Evolutionary conservation across 139 green algal genomes (phyloP).

Genomic region (Chlorella vulgaris): DNA sequence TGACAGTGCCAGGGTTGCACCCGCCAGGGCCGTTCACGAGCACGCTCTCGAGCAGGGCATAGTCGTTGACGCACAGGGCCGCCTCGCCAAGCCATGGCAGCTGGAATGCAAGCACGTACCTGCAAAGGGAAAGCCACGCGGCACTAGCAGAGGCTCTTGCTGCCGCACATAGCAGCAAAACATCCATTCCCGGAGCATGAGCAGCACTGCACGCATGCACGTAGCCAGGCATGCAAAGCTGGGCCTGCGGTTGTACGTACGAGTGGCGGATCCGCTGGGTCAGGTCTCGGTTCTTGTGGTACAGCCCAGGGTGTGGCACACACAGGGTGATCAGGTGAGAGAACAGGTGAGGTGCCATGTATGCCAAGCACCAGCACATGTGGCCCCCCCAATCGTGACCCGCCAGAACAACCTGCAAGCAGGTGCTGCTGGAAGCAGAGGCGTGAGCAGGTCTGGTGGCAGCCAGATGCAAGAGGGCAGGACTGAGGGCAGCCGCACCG

Average conservation of each 20-base stretch:
- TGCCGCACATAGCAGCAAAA: no score
- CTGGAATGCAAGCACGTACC: slow-evolving; percentile 29
- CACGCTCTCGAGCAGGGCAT: neutral
- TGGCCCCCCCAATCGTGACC: slow-evolving; percentile 75
- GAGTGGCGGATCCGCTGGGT: neutral
- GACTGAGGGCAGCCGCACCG: neutral
- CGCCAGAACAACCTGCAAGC: neutral
- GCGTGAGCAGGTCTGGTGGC: neutral
- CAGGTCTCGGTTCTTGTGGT: neutral
- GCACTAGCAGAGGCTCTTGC: neutral
- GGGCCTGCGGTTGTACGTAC: neutral
- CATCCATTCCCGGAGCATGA: no score
- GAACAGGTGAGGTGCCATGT: slow-evolving; percentile 28
- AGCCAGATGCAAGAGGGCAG: neutral
- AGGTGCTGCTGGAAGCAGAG: neutral
- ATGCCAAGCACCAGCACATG: slow-evolving; percentile 52
- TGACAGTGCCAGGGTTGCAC: neutral
- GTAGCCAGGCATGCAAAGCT: no score
- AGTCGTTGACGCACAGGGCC: neutral
- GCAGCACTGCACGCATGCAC: no score
- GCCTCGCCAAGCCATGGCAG: neutral
- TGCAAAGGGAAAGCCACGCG: neutral
- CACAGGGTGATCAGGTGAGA: slow-evolving; percentile 37
- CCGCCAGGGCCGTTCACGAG: neutral
- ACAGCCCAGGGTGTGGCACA: slow-evolving; percentile 40